These are phyloP conservation scores for Xylaria sp. DNA, from an alignment of 2,329 filamentous ascomycete genomes.

Conservation along the genomic window DNA sequence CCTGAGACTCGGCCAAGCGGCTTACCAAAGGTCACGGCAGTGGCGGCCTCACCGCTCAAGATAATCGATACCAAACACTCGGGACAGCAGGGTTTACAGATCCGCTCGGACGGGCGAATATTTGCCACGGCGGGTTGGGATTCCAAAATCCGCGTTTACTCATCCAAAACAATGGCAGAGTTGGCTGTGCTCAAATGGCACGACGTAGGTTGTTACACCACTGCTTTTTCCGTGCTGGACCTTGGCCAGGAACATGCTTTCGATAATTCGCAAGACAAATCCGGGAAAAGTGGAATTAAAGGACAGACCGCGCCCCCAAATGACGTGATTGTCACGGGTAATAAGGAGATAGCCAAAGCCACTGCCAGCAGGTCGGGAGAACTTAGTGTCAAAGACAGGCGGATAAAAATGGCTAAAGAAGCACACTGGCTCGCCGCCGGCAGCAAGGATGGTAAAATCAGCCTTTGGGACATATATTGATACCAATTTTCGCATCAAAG, in stretches of 20 bases:
- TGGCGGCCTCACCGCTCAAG: constrained; percentile 64
- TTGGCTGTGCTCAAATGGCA: constrained; percentile 96
- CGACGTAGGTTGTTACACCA: constrained; percentile 83
- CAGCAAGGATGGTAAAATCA: constrained; percentile 94
- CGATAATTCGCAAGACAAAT: constrained; percentile 9
- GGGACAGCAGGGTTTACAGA: constrained; percentile 82
- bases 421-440: constrained; percentile 92
- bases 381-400: constrained; percentile 68
- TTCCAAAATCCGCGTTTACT: constrained; percentile 81
- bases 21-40: constrained; percentile 27
- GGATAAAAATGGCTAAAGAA: constrained; percentile 70
- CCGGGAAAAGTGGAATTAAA: constrained; percentile 25
- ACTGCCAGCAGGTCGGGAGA: constrained; percentile 46
- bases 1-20: constrained; percentile 16
- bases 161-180: constrained; percentile 81
- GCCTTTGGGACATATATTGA: constrained; percentile 93
- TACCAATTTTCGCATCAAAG: neutral
- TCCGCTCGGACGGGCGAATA: constrained; percentile 83
- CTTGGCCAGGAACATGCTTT: constrained; percentile 23
- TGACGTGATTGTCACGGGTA: constrained; percentile 20
- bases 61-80: constrained; percentile 82
- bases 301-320: neutral
- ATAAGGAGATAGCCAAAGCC: constrained; percentile 38
- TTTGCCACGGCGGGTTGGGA: constrained; percentile 97
- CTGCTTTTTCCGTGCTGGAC: constrained; percentile 72